These are phyloP conservation scores for Beauveria asiatica DNA, from an alignment of 2,329 filamentous ascomycete genomes.

Conservation along the genomic window DNA sequence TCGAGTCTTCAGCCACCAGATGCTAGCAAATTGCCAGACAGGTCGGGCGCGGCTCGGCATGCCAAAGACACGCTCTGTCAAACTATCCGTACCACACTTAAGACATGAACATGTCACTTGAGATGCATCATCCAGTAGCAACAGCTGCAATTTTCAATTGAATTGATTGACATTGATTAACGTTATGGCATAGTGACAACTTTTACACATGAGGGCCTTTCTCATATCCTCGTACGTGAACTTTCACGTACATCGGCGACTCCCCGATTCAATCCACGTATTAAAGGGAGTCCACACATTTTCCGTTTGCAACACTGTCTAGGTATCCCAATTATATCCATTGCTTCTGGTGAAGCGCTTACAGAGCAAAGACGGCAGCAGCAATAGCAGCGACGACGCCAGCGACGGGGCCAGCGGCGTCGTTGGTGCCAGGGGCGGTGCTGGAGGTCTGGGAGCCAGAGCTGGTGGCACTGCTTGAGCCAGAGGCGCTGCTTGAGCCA, in stretches of 20 bases:
- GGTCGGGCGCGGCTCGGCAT: neutral
- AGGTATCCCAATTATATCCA: neutral
- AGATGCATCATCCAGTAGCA: neutral
- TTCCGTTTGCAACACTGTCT: neutral
- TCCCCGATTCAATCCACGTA: conserved; percentile 1
- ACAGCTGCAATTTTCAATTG: neutral
- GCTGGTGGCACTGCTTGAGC: neutral
- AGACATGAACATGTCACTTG: neutral
- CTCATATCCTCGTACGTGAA: neutral
- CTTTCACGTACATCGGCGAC: neutral
- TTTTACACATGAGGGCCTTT: conserved; percentile 1
- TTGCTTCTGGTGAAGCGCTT: conserved; percentile 10
- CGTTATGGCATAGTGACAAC: conserved; percentile 4
- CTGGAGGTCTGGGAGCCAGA: neutral
- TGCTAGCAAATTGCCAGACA: neutral
- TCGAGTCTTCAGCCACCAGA: neutral
- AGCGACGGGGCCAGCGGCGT: conserved; percentile 17
- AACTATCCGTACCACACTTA: neutral
- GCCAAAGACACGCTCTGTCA: neutral
- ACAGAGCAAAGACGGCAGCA: conserved; percentile 26
- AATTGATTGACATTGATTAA: conserved; percentile 6
- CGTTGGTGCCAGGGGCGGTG: neutral
- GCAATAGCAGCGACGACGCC: conserved; percentile 23
- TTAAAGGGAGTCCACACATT: conserved; percentile 3
- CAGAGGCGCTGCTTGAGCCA: neutral